phyloP scores from a whole-genome alignment of 257 asterid genomes.

The Craterostigma plantagineum region DNA sequence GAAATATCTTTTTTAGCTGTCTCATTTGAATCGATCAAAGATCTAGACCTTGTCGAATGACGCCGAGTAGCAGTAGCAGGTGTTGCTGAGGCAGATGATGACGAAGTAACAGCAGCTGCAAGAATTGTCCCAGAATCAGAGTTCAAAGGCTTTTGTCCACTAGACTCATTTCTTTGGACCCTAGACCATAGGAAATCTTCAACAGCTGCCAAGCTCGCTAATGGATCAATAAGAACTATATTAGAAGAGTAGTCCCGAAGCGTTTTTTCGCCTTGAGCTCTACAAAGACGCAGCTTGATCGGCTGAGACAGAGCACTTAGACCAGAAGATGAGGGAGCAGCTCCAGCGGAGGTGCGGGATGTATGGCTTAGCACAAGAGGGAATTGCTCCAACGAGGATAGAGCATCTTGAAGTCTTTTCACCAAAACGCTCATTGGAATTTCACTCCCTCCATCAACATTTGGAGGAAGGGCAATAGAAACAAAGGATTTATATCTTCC shows the following conservation, averaged over 20 bases:
- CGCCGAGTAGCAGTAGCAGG: constrained; percentile 56
- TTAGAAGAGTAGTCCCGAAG: constrained; percentile 96
- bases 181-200: constrained; percentile 95
- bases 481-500: constrained; percentile 75
- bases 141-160: constrained; percentile 39
- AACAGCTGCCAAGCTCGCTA: constrained; percentile 89
- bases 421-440: constrained; percentile 70
- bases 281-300: constrained; percentile 86
- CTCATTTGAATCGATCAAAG: constrained; percentile 48
- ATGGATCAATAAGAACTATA: constrained; percentile 79
- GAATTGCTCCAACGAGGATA: constrained; percentile 82
- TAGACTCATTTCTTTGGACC: constrained; percentile 58
- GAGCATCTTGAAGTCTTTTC: constrained; percentile 87
- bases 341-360: constrained; percentile 59
- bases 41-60: constrained; percentile 59
- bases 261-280: constrained; percentile 88
- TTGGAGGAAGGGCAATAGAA: constrained; percentile 58
- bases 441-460: constrained; percentile 21
- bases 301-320: constrained; percentile 82
- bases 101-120: constrained; percentile 26
- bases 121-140: constrained; percentile 43
- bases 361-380: constrained; percentile 88
- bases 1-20: constrained; percentile 38
- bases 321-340: constrained; percentile 85
- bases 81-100: constrained; percentile 35